phyloP scores from a whole-genome alignment of 106 monocot genomes.

The Hemerocallis citrina region DNA sequence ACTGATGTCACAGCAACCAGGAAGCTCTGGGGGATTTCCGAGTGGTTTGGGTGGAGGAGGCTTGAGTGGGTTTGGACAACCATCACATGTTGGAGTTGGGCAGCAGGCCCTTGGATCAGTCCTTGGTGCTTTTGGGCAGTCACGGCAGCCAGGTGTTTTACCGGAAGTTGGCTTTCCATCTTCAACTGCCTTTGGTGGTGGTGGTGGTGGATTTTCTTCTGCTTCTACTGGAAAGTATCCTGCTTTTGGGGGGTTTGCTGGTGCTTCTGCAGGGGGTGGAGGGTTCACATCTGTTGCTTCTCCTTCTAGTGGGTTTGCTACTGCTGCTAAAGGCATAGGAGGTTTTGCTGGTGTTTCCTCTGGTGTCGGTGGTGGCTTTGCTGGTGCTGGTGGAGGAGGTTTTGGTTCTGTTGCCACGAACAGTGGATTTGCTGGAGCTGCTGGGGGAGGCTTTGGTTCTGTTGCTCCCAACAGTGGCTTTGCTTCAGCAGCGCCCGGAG shows the following conservation, averaged over 20 bases:
- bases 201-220: slow-evolving; percentile 31
- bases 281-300: slow-evolving; percentile 32
- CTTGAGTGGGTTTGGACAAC: slow-evolving; percentile 78
- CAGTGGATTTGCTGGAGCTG: slow-evolving; percentile 22
- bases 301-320: slow-evolving; percentile 35
- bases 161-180: slow-evolving; percentile 31
- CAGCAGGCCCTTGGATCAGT: slow-evolving; percentile 85
- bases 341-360: slow-evolving; percentile 51
- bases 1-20: slow-evolving; percentile 25
- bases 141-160: slow-evolving; percentile 49
- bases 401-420: slow-evolving; percentile 6
- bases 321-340: slow-evolving; percentile 27
- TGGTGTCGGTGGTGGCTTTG: slow-evolving; percentile 17
- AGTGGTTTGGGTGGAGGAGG: slow-evolving; percentile 21
- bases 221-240: slow-evolving; percentile 28
- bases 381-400: too few species aligned
- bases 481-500: slow-evolving; percentile 10
- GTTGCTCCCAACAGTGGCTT: slow-evolving; percentile 14
- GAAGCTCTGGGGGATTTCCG: slow-evolving; percentile 24
- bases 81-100: slow-evolving; percentile 62
- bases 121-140: slow-evolving; percentile 87
- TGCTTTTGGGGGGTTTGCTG: slow-evolving; percentile 37
- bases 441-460: slow-evolving; percentile 17
- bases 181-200: slow-evolving; percentile 18
- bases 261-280: slow-evolving; percentile 13